Evolutionary conservation across 371 early-diverging fungal genomes (phyloP), one percentile per base, ranked within the genome.

Genomic region (Lichtheimia ornata): DNA sequence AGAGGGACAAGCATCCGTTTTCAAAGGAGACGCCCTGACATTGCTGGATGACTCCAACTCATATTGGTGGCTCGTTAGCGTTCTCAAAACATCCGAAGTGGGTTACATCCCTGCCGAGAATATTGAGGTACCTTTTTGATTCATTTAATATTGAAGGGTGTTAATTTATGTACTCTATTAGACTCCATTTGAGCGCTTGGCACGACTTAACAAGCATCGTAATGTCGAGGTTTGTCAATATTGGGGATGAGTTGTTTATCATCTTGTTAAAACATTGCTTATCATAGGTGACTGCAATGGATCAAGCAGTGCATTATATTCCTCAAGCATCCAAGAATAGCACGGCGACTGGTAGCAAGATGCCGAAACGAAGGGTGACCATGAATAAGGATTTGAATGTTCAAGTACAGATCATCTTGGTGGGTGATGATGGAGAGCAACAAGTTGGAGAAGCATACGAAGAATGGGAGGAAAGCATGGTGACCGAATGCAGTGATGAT

Each of bases 31-130:
- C 58, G 77, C 90, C 14, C 77, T 97, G 70, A 91, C 88, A 52
- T 82, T 97, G 57, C 73, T 97, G 54, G 97, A 97, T 73, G 98
- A 97, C 71, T 77, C 88, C 11, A 95, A 97, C 72, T 90, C 90
- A 42, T 96, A 97, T 74, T 97, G 98, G 98, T 97, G 98, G 98
- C 82, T 97, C 20, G 94, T 97, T 22, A 88, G 90, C 71, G 91
- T 92, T 44, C 79, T 94, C 20, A 90, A 91, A 65, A 91, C 90
- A 40, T 86, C 86, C 30, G 92, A 93, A 75, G 93, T 96, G 49
- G 98, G 98, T 4, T 97, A 97, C 64, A 94, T 97, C 42, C 98
- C 97, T 17, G 97, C 97, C 4, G 97, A 96, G 71, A 96, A 94
- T 71, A 89, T 97, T 56, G 98, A 97, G 74, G 90, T 89, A 76